Percentiles rank a stretch among this genome's conserved stretches.
These are phyloP conservation scores for Pseudogymnoascus sp. DNA, from an alignment of 2,329 filamentous ascomycete species.

Conservation along the genomic window DNA sequence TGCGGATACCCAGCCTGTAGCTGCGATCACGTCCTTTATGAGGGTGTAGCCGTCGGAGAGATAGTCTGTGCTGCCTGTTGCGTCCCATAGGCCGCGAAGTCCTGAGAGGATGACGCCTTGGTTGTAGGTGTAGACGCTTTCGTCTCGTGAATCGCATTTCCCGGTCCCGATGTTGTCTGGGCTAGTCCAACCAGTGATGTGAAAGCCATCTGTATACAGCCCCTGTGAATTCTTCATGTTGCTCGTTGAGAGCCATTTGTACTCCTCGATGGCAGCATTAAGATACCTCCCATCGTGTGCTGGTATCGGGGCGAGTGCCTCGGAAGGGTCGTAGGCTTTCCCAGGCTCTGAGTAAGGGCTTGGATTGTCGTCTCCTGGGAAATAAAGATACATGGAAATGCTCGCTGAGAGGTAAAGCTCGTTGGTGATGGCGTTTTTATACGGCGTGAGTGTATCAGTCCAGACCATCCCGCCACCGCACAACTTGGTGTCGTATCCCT, in stretches of 20 bases:
- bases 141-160: conserved; percentile 70
- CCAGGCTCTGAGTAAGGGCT: conserved; percentile 50
- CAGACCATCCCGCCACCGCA: conserved; percentile 87
- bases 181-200: conserved; percentile 58
- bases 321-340: conserved; percentile 14
- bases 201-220: conserved; percentile 81
- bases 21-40: conserved; percentile 62
- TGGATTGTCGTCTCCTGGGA: conserved; percentile 69
- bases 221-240: conserved; percentile 74
- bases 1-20: conserved; percentile 60
- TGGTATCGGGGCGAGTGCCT: conserved; percentile 24
- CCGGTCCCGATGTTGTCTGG: conserved; percentile 30
- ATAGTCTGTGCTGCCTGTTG: conserved; percentile 63
- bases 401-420: conserved; percentile 81
- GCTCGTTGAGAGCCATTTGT: conserved; percentile 69
- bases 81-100: conserved; percentile 69
- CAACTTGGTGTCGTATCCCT: conserved; percentile 73
- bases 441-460: conserved; percentile 72
- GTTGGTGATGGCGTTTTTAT: conserved; percentile 96
- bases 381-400: conserved; percentile 81
- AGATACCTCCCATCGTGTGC: conserved; percentile 56
- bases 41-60: conserved; percentile 73
- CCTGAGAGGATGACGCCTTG: conserved; percentile 85
- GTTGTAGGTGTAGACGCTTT: conserved; percentile 94
- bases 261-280: conserved; percentile 65